Evolutionary conservation across 371 early-diverging fungal species (phyloP).

Genomic region (Mortierella sp.): DNA sequence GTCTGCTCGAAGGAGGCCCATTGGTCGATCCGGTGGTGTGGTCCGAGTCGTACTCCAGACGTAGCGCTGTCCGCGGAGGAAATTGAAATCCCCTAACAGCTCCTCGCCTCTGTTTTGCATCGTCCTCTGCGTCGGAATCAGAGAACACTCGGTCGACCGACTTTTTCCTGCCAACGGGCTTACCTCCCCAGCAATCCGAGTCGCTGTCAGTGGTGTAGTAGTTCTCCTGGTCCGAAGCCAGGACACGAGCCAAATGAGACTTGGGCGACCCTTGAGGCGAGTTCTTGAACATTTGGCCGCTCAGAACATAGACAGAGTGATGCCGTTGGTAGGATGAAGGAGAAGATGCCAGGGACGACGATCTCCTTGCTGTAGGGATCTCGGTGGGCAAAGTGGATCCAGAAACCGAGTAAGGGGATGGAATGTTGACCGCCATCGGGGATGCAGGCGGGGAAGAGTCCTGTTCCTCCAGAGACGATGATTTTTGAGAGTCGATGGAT

Average conservation of each 20-base stretch:
- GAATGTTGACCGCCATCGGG: constrained; percentile 31
- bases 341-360: constrained; percentile 52
- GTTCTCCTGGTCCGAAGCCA: constrained; percentile 43
- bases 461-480: constrained; percentile 42
- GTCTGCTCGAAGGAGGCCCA: constrained; percentile 20
- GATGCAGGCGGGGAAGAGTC: constrained; percentile 49
- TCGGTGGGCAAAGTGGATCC: constrained; percentile 39
- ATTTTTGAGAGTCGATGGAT: constrained; percentile 46
- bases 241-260: constrained; percentile 43
- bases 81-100: constrained; percentile 26
- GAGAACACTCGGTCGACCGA: constrained; percentile 37
- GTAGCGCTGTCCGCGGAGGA: constrained; percentile 31
- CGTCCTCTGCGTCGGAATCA: constrained; percentile 53
- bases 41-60: constrained; percentile 54
- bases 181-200: constrained; percentile 42
- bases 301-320: constrained; percentile 53
- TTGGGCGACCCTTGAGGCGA: constrained; percentile 55
- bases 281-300: constrained; percentile 54
- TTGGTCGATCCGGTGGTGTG: constrained; percentile 24
- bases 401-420: constrained; percentile 33
- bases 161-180: constrained; percentile 24
- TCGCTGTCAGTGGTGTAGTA: constrained; percentile 54
- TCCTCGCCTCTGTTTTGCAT: constrained; percentile 18
- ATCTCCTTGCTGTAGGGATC: constrained; percentile 28
- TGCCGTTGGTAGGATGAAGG: constrained; percentile 56